phyloP scores from a whole-genome alignment of 257 asterid genomes.

The Nyctanthes arbortristis region DNA sequence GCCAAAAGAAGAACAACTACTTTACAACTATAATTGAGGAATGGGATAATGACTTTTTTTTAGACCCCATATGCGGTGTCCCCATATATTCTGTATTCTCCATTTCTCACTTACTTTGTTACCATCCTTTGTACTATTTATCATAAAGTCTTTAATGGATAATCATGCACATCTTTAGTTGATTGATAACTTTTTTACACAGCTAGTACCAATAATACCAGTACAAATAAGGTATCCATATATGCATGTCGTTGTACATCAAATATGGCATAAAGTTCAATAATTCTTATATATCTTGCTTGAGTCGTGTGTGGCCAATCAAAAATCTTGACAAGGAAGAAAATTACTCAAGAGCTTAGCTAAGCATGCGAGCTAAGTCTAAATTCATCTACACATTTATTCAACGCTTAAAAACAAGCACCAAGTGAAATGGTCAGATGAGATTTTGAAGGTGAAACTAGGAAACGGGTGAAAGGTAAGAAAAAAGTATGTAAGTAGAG shows the following conservation, averaged over 20 bases:
- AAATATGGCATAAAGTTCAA: not conserved
- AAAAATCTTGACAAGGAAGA: not conserved
- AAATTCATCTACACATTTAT: not conserved
- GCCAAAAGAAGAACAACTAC: slow-evolving; percentile 42
- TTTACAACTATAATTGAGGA: slow-evolving; percentile 45
- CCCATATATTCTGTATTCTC: slow-evolving; percentile 39
- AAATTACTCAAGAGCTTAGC: not conserved
- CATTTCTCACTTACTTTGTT: slow-evolving; percentile 29
- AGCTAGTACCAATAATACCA: slow-evolving; percentile 37
- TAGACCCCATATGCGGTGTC: slow-evolving; percentile 54
- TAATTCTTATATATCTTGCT: not conserved
- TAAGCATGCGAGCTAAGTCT: not conserved
- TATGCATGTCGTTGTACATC: slow-evolving; percentile 25
- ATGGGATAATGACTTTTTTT: slow-evolving; percentile 37
- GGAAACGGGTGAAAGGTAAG: not conserved
- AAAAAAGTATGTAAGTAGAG: not conserved
- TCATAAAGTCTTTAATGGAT: slow-evolving; percentile 36
- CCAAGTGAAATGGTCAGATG: not conserved
- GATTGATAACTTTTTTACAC: slow-evolving; percentile 38
- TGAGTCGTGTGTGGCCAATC: not conserved
- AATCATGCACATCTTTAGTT: slow-evolving; percentile 41
- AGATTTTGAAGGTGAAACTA: not conserved
- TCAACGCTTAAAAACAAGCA: slow-evolving; percentile 1
- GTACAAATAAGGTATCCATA: slow-evolving; percentile 27
- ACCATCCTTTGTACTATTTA: slow-evolving; percentile 47